Conservation (phyloP, 1,284 basidiomycete species). For the Irpex sp. region DNA sequence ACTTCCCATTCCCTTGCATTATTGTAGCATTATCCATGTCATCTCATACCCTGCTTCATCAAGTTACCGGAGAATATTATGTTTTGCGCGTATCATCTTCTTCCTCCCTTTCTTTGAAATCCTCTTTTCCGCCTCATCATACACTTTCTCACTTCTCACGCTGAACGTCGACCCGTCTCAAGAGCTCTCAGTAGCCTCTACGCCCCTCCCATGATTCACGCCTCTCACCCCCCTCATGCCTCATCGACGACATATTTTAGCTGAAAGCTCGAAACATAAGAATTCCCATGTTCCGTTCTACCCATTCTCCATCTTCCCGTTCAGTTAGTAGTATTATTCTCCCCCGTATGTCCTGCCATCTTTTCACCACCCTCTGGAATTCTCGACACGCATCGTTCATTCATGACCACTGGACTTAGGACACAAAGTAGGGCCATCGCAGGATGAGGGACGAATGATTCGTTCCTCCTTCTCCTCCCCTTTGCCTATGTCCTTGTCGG, state of each 20-base stretch:
- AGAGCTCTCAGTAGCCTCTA: neutral
- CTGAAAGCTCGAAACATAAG: neutral
- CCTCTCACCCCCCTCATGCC: neutral
- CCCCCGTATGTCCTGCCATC: neutral
- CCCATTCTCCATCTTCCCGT: neutral
- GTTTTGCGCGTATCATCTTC: neutral
- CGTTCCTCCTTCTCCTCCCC: neutral
- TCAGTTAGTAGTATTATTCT: neutral
- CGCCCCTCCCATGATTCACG: neutral
- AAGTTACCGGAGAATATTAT: slow-evolving; percentile 2
- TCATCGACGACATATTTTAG: neutral
- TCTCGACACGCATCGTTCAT: neutral
- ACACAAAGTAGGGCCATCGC: neutral
- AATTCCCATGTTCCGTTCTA: neutral
- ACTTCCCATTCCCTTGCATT: neutral
- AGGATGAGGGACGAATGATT: too few species aligned
- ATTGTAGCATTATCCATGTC: slow-evolving; percentile 1
- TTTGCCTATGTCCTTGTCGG: neutral
- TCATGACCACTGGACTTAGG: neutral
- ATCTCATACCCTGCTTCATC: slow-evolving; percentile 4
- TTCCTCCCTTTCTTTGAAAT: too few species aligned
- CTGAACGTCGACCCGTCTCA: neutral
- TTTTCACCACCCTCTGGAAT: neutral
- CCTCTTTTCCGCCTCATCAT: neutral
- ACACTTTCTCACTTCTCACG: neutral